Conservation (phyloP, 2,329 filamentous ascomycete genomes). For the Cytospora schulzeri region DNA sequence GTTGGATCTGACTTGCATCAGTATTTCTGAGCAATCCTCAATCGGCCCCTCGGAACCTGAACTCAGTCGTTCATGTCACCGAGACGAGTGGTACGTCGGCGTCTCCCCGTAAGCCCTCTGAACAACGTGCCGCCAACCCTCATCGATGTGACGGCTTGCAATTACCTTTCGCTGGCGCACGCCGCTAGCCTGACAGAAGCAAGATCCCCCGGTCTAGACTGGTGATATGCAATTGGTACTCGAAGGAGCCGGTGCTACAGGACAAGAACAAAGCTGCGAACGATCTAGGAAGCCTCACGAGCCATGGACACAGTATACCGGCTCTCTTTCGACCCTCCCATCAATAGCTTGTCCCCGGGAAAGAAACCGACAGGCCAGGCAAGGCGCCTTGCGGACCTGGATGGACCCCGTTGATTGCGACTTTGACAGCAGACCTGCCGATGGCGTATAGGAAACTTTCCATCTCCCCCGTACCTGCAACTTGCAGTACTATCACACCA, state of each 20-base stretch:
- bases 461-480: neutral
- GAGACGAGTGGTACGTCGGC: neutral
- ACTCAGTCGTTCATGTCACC: neutral
- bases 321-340: neutral
- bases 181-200: neutral
- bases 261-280: neutral
- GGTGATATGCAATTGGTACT: neutral
- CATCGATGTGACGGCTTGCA: neutral
- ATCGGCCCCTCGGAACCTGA: neutral
- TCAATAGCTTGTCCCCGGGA: neutral
- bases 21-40: neutral
- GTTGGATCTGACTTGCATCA: neutral
- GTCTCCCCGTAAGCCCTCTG: neutral
- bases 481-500: neutral
- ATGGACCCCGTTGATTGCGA: neutral
- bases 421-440: neutral
- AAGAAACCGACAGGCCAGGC: neutral
- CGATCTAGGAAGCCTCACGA: neutral
- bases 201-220: neutral
- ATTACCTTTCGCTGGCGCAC: neutral
- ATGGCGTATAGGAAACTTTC: neutral
- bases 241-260: slow-evolving; percentile 1
- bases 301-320: neutral
- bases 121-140: neutral
- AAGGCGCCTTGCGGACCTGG: neutral